phyloP scores from a whole-genome alignment of 2,329 filamentous ascomycete species.

The Alternaria brassicae region DNA sequence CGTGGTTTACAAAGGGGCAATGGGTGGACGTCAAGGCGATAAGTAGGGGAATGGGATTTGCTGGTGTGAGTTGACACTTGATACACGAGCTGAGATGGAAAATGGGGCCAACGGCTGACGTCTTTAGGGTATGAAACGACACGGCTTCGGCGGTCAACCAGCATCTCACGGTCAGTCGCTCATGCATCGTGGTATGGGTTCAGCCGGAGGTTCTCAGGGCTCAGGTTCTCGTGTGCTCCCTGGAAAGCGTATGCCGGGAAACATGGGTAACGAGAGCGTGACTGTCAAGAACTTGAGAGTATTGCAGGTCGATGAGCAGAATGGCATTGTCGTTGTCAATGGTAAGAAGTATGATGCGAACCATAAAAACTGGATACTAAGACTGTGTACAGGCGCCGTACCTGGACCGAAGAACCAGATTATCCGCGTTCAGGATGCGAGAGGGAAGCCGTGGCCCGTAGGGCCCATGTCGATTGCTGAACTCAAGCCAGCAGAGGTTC shows the following conservation, averaged over 20 bases:
- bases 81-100: background rate
- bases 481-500: constrained; percentile 20
- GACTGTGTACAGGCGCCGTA: constrained; percentile 64
- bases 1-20: constrained; percentile 90
- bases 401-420: constrained; percentile 87
- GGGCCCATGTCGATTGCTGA: constrained; percentile 49
- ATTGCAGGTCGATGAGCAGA: constrained; percentile 83
- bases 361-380: background rate
- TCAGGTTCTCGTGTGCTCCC: constrained; percentile 90
- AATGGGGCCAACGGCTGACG: constrained; percentile 5
- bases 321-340: constrained; percentile 87
- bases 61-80: constrained; percentile 64
- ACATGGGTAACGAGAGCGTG: constrained; percentile 88
- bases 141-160: constrained; percentile 87
- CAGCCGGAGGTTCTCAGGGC: constrained; percentile 86
- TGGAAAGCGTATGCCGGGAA: constrained; percentile 96
- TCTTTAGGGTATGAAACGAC: constrained; percentile 86
- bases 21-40: constrained; percentile 84
- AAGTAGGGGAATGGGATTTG: constrained; percentile 89
- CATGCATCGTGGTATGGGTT: constrained; percentile 92
- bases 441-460: constrained; percentile 81
- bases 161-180: constrained; percentile 95
- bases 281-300: constrained; percentile 93
- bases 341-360: constrained; percentile 58
- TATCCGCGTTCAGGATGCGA: constrained; percentile 86